A percentile compares a stretch with the other conserved stretches of the same genome.
phyloP scores from a whole-genome alignment of 768 basidiomycete genomes.

The Pleurotus sapidus region DNA sequence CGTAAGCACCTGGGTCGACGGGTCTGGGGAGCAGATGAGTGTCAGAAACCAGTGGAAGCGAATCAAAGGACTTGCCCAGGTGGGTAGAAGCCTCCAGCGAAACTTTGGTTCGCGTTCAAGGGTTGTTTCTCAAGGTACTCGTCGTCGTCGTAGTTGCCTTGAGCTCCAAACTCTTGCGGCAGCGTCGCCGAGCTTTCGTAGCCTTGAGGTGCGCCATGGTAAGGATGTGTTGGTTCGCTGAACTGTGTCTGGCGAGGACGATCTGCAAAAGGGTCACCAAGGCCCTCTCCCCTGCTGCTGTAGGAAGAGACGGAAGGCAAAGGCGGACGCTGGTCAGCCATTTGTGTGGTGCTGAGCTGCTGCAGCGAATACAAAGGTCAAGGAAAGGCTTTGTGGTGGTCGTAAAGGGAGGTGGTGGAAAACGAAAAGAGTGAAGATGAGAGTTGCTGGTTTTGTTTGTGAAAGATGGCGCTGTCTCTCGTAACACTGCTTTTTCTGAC shows the following conservation, averaged over 20 bases:
- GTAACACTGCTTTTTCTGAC: conserved; percentile 6
- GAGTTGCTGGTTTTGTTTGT: conserved; percentile 8
- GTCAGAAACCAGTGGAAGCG: no score
- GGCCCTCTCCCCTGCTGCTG: conserved; percentile 26
- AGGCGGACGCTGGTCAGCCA: conserved; percentile 36
- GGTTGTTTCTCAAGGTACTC: conserved; percentile 78
- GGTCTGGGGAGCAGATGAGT: conserved; percentile 30
- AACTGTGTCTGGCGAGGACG: conserved; percentile 60
- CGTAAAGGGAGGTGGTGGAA: background rate
- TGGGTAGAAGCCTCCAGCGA: conserved; percentile 69
- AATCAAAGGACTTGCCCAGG: conserved; percentile 50
- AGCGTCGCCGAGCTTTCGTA: conserved; percentile 60
- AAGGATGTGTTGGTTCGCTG: conserved; percentile 49
- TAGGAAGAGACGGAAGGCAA: conserved; percentile 31
- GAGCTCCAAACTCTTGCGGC: conserved; percentile 44
- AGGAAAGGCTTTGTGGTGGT: background rate
- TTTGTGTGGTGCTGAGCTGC: conserved; percentile 9
- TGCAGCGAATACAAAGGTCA: conserved; percentile 5
- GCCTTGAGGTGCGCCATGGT: conserved; percentile 38
- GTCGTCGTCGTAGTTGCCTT: conserved; percentile 54
- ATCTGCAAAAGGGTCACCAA: conserved; percentile 74
- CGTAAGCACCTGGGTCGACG: conserved; percentile 57
- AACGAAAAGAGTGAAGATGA: conserved; percentile 6
- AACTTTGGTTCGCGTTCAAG: conserved; percentile 55
- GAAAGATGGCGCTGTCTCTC: conserved; percentile 7